Percentiles rank a stretch among this genome's conserved stretches.
Evolutionary conservation across 495 filamentous ascomycete genomes (phyloP).

Genomic region (Penicillium flavigenum): DNA sequence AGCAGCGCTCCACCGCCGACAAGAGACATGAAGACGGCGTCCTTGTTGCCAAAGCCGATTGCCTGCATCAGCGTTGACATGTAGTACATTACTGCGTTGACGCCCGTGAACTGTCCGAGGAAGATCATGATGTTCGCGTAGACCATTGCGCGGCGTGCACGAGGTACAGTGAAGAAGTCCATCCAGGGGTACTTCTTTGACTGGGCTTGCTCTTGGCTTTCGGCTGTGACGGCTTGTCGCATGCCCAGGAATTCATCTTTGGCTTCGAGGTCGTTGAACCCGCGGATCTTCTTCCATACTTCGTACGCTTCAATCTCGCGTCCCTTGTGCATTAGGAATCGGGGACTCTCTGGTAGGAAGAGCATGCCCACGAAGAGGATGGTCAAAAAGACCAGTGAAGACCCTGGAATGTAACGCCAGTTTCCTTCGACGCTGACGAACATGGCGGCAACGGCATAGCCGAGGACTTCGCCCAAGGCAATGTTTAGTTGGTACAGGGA

Average conservation of each 20-base stretch:
- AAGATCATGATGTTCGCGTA: constrained; percentile 65
- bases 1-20: constrained; percentile 60
- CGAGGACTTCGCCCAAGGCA: constrained; percentile 60
- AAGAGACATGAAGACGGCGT: constrained; percentile 60
- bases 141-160: constrained; percentile 58
- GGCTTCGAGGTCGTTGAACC: constrained; percentile 46
- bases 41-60: constrained; percentile 53
- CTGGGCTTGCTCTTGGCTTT: constrained; percentile 40
- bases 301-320: constrained; percentile 48
- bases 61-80: constrained; percentile 57
- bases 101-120: constrained; percentile 60
- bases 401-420: constrained; percentile 66
- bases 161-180: constrained; percentile 60
- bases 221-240: constrained; percentile 53
- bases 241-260: constrained; percentile 62
- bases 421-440: constrained; percentile 57
- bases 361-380: constrained; percentile 58
- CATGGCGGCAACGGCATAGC: constrained; percentile 61
- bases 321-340: constrained; percentile 57
- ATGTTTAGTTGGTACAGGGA: constrained; percentile 65
- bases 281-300: constrained; percentile 63
- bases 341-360: constrained; percentile 59
- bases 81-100: constrained; percentile 65
- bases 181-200: constrained; percentile 54
- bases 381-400: constrained; percentile 61